Conservation (phyloP, 2,329 filamentous ascomycete genomes). For the Dendrostoma leiphaemia region DNA sequence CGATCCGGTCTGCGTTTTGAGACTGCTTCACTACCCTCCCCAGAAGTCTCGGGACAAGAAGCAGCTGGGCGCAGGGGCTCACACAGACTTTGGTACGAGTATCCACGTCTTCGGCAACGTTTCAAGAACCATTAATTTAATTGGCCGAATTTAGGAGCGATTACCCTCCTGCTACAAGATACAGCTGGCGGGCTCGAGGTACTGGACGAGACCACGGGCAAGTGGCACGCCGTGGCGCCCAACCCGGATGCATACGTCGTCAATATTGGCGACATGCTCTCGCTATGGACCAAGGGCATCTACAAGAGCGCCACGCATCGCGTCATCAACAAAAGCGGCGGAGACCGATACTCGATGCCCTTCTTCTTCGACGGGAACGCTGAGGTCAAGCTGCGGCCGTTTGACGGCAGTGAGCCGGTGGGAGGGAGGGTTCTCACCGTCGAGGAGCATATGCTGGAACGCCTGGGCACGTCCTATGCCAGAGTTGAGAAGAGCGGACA, state of each 20-base stretch:
- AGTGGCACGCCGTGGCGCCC: conserved; percentile 45
- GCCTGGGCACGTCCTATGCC: conserved; percentile 28
- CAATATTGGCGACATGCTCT: conserved; percentile 50
- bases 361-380: conserved; percentile 56
- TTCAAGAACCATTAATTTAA: no score
- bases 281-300: conserved; percentile 47
- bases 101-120: background rate
- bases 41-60: conserved; percentile 31
- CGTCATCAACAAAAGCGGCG: conserved; percentile 50
- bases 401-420: conserved; percentile 28
- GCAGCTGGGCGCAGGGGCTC: conserved; percentile 41
- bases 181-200: conserved; percentile 50
- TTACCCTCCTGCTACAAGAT: conserved; percentile 55
- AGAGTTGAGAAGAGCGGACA: conserved; percentile 7
- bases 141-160: no score
- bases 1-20: conserved; percentile 41
- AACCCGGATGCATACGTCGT: conserved; percentile 47
- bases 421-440: conserved; percentile 26
- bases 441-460: conserved; percentile 32
- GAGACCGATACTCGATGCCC: conserved; percentile 54
- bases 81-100: conserved; percentile 49
- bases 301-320: conserved; percentile 55
- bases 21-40: conserved; percentile 49
- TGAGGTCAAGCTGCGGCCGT: conserved; percentile 33
- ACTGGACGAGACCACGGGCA: conserved; percentile 38